phyloP scores from a whole-genome alignment of 257 asterid genomes.

The Solanum pimpinellifolium region DNA sequence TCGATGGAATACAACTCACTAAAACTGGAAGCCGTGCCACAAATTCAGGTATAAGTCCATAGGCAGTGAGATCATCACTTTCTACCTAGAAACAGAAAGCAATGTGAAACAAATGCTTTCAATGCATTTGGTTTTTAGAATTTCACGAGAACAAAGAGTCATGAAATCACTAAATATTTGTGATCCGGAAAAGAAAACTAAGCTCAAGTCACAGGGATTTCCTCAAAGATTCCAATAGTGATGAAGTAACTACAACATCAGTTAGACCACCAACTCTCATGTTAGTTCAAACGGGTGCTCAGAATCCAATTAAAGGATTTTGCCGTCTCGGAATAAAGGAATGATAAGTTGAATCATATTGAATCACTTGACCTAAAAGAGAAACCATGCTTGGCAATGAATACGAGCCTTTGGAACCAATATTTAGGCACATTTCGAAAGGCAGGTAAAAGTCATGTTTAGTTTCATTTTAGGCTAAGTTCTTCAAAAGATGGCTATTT shows the following conservation, averaged over 20 bases:
- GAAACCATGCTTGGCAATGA: too few relatives aligned
- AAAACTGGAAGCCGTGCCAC: neutral
- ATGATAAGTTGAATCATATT: too few relatives aligned
- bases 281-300: slow-evolving; percentile 72
- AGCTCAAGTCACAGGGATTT: neutral
- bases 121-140: neutral
- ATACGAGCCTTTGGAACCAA: too few relatives aligned
- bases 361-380: neutral
- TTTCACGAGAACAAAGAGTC: neutral
- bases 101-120: neutral
- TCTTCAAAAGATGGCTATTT: too few relatives aligned
- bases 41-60: neutral
- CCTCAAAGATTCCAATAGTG: slow-evolving; percentile 7
- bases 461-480: too few relatives aligned
- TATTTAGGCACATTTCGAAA: too few relatives aligned
- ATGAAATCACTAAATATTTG: neutral
- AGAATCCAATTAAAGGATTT: slow-evolving; percentile 89
- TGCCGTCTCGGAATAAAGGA: slow-evolving; percentile 33
- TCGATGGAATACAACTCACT: neutral
- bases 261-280: slow-evolving; percentile 36
- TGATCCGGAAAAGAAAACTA: neutral
- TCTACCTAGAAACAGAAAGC: neutral
- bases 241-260: slow-evolving; percentile 27
- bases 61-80: neutral
- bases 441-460: too few relatives aligned